phyloP scores from a whole-genome alignment of 2,329 filamentous ascomycete genomes.

The Aspergillus sclerotialis region DNA sequence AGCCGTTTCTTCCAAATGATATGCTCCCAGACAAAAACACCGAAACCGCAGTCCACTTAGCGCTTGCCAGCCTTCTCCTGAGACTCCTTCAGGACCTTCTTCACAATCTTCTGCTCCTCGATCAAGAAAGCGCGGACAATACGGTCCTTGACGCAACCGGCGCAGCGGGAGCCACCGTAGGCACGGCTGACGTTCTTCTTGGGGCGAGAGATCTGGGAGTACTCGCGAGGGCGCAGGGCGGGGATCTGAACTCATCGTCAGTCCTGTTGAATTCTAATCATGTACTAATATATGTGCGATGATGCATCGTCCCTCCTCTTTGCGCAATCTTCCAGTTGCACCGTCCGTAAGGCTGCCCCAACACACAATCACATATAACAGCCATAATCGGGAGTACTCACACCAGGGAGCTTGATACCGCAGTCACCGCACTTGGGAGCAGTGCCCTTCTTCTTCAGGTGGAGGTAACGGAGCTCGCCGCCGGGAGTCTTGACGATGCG shows the following conservation, averaged over 20 bases:
- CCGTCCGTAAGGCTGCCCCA: no score
- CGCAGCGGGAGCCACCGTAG: slow-evolving; percentile 97
- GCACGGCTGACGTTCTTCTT: slow-evolving; percentile 99
- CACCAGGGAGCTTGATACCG: slow-evolving; percentile 91
- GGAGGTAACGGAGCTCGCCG: slow-evolving; percentile 88
- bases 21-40: slow-evolving; percentile 28
- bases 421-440: slow-evolving; percentile 99
- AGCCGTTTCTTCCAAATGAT: slow-evolving; percentile 28
- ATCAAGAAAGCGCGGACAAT: slow-evolving; percentile 98
- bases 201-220: slow-evolving; percentile 92
- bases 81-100: slow-evolving; percentile 99
- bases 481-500: slow-evolving; percentile 94
- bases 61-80: slow-evolving; percentile 60
- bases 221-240: slow-evolving; percentile 96
- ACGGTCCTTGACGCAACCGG: slow-evolving; percentile 96
- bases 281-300: no score
- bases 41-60: slow-evolving; percentile 32
- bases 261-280: no score
- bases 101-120: slow-evolving; percentile 99
- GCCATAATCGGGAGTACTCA: slow-evolving; percentile 56
- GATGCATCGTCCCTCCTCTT: no score
- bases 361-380: background rate
- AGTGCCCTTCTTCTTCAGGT: slow-evolving; percentile 99
- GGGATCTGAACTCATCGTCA: slow-evolving; percentile 57
- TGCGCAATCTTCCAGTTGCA: no score